Evolutionary conservation across 768 basidiomycete species (phyloP).

Genomic region (Amanita fuliginea): DNA sequence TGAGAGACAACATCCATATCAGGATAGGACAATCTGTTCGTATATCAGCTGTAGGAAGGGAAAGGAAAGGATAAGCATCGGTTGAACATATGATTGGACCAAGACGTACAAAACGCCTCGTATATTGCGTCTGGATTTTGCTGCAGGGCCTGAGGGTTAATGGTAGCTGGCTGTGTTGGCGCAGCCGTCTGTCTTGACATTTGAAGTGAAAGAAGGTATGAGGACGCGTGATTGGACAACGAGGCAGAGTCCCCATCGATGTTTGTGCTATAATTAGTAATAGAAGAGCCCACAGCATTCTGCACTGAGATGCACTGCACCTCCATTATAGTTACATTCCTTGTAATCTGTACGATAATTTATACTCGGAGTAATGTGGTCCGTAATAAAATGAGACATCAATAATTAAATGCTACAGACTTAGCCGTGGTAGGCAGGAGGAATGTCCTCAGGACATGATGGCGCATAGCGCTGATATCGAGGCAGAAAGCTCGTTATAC

Average conservation of each 20-base stretch:
- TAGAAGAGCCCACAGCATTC: no score
- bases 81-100: neutral
- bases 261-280: neutral
- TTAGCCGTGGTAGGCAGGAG: neutral
- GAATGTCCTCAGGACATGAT: neutral
- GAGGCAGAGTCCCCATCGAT: conserved; percentile 1
- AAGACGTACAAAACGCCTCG: conserved; percentile 2
- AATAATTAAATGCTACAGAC: neutral
- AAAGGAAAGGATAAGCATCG: neutral
- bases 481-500: neutral
- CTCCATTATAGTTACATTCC: neutral
- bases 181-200: neutral
- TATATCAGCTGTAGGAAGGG: neutral
- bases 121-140: conserved; percentile 6
- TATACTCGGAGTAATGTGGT: neutral
- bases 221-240: neutral
- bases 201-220: neutral
- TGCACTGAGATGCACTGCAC: neutral
- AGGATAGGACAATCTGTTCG: conserved; percentile 50
- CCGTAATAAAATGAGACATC: neutral
- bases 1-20: conserved; percentile 73
- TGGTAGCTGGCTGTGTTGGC: neutral
- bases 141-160: conserved; percentile 3
- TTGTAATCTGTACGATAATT: no score
- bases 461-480: neutral